Base-by-base conservation (phyloP, 139 green algal genomes). In the Chlamydomonas sp. region DNA sequence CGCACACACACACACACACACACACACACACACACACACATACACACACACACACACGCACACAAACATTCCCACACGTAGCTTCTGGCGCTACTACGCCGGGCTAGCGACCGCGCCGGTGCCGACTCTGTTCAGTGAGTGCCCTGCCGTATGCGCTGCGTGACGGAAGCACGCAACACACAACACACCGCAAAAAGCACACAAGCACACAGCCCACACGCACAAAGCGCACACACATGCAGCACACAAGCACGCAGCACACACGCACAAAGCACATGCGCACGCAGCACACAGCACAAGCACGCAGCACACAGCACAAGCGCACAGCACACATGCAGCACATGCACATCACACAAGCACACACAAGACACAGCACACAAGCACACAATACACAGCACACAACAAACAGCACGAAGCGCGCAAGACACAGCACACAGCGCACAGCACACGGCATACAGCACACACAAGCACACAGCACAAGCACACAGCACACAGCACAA, bases 71-170 rank as follows among this genome's bases (percentile, higher is more conserved):
- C n/a, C n/a, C n/a, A n/a, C n/a, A 54, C 69, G 69, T 67, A 90
- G 71, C 8, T 99, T 99, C 71, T 93, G 92, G 83, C 92, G 91
- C 81, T 99, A 99, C 81, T 98, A 97, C 77, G 85, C 74, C 0
- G 94, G 94, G 0, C 77, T 87, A 54, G 72, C 71, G 47, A 31
- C 59, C 5, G 88, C 94, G 28, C 94, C 94, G 49, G 84, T 87
- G 48, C 94, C 89, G 47, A 98, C 94, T 0, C 43, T 99, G 1
- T 99, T 99, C 79, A 89, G 90, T 96, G 72, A 76, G 87, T 48
- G 6, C 8, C 35, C 30, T 58, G 33, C 36, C 28, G 49, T 70
- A 57, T 57, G 47, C 24, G 28, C 8, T 67, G 31, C 10, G 5
- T 48, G n/a, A n/a, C n/a, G n/a, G n/a, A 67, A 47, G 3, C 24